These are phyloP conservation scores for Marchantia polymorpha DNA, from an alignment of 225 moss, liverwort and hornwort genomes.

Conservation along the genomic window DNA sequence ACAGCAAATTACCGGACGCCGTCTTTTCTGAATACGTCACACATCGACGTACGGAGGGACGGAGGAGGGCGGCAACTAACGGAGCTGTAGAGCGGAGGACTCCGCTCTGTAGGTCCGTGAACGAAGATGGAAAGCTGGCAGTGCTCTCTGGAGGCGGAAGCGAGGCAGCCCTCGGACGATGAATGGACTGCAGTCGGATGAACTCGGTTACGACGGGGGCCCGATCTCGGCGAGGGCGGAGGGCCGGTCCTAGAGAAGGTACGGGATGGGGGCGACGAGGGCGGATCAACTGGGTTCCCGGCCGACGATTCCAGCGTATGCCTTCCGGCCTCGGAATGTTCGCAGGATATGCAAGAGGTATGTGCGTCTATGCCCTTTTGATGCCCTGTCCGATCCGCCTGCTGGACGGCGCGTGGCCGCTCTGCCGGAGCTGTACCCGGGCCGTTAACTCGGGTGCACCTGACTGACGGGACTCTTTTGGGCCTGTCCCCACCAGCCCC, in stretches of 20 bases:
- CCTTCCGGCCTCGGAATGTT: slow-evolving; percentile 13
- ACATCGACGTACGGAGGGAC: too few relatives aligned
- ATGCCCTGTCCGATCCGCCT: slow-evolving; percentile 16
- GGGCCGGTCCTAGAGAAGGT: not conserved
- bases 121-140: too few relatives aligned
- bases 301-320: not conserved
- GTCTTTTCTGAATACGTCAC: too few relatives aligned
- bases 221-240: not conserved
- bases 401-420: not conserved
- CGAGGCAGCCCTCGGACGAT: too few relatives aligned
- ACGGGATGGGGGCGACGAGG: not conserved
- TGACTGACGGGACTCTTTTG: too few relatives aligned
- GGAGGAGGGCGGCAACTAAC: too few relatives aligned
- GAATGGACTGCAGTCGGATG: not conserved
- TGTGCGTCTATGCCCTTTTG: slow-evolving; percentile 25
- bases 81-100: too few relatives aligned
- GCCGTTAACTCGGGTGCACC: too few relatives aligned
- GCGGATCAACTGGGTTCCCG: not conserved
- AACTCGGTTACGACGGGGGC: not conserved
- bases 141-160: too few relatives aligned
- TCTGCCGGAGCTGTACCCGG: not conserved
- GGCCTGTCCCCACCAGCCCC: too few relatives aligned
- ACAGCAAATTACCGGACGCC: too few relatives aligned
- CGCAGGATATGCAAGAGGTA: slow-evolving; percentile 22
- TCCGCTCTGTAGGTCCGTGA: too few relatives aligned